phyloP scores from a whole-genome alignment of 1,284 basidiomycete species.

The Wolfiporia cocos region DNA sequence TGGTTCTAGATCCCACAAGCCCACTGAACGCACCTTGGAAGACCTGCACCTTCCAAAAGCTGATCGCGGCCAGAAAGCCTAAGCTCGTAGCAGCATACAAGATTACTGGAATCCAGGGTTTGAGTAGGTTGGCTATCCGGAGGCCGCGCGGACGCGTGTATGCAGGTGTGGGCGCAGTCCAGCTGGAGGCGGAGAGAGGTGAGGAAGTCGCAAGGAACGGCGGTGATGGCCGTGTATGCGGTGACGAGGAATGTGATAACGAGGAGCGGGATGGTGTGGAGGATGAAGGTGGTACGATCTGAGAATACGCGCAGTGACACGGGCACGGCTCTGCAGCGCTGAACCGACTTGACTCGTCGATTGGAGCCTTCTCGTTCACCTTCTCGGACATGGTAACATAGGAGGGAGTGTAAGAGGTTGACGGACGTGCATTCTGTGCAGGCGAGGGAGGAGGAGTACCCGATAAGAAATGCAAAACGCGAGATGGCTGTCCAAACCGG shows the following conservation, averaged over 20 bases:
- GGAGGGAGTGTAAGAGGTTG: slow-evolving; percentile 5
- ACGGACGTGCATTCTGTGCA: slow-evolving; percentile 15
- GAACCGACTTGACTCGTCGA: slow-evolving; percentile 5
- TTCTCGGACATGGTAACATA: slow-evolving; percentile 16
- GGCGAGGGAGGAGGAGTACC: slow-evolving; percentile 6
- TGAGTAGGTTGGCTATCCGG: slow-evolving; percentile 49
- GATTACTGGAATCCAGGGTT: slow-evolving; percentile 69
- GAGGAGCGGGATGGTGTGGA: slow-evolving; percentile 15
- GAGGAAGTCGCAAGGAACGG: slow-evolving; percentile 17
- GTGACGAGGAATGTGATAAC: slow-evolving; percentile 12
- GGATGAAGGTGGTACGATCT: slow-evolving; percentile 13
- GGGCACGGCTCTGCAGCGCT: slow-evolving; percentile 1
- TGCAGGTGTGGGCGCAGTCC: slow-evolving; percentile 24
- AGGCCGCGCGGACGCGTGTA: slow-evolving; percentile 44
- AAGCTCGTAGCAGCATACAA: slow-evolving; percentile 64
- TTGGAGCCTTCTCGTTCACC: slow-evolving; percentile 9
- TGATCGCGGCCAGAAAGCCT: slow-evolving; percentile 64
- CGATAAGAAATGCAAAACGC: slow-evolving; percentile 8
- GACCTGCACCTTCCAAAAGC: slow-evolving; percentile 67
- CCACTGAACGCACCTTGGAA: slow-evolving; percentile 49
- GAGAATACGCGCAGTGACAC: slow-evolving; percentile 6
- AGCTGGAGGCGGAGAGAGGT: slow-evolving; percentile 23
- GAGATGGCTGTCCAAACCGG: slow-evolving; percentile 20
- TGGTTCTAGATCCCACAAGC: neutral
- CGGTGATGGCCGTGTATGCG: slow-evolving; percentile 12